Evolutionary conservation across 192 early-diverging fungal species (phyloP), one percentile per base, ranked within the genome.

Genomic region (Coemansia asiatica): DNA sequence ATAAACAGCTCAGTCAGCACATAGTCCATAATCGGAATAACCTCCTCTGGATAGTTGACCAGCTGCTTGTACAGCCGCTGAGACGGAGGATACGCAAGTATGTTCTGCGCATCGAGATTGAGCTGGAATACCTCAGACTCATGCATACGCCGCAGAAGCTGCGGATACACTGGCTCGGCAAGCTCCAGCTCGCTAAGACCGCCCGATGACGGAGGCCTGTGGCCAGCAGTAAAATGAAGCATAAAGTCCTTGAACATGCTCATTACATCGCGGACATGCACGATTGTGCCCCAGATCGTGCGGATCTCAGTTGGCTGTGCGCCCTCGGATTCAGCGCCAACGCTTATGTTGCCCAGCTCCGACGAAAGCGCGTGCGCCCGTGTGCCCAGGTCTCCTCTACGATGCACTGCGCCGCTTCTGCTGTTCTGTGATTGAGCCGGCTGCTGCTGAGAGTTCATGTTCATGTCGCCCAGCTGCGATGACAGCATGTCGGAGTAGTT

Each of bases 21-120:
- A 64, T 94, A 88, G 85, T 98, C 96, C 87, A 97, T 87, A 26
- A 96, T 80, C 0, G 95, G 92, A 71, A 98, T 90, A 29, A 98
- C 91, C 85, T 98, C 96, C 49, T 95, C 91, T 12, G 96, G 96
- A 76, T 96, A 98, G 36, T 93, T 90, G 19, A 94, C 79, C 46
- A 98, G 74, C 71, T 95, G 91, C 65, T 88, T 69, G 80, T 96
- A 96, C 40, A 98, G 79, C 13, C 49, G 61, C 33, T 84, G 76
- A 7, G 82, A 66, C 6, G 85, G 81, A 48, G 76, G 72, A 68
- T 91, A 95, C 2, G 87, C 85, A 6, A 84, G 68, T 6, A 98
- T 71, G 60, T 98, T 95, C 55, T 79, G 73, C 65, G 93, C 94
- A 65, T 98, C 95, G 60, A 98, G 78, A 77, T 98, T 98, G 56